Base-by-base conservation (phyloP, 2,329 filamentous ascomycete genomes). In the Aspergillus fijiensis region DNA sequence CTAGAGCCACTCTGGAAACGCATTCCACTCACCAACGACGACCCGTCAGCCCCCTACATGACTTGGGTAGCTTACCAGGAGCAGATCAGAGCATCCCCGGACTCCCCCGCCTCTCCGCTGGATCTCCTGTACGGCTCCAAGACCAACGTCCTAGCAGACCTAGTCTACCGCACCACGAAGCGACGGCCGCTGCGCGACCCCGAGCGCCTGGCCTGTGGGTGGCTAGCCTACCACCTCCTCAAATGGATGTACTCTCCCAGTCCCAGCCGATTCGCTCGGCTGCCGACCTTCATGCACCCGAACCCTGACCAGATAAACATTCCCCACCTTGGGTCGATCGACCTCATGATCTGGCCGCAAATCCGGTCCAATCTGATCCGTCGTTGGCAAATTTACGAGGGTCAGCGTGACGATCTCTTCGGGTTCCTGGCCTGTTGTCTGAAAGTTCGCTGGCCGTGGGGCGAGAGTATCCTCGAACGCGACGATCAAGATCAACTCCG, bases 61-160 rank as follows among this genome's bases (percentile, higher is more conserved):
- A 45, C 51, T 0, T 70, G 67, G 66, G 57, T 70, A 25, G 49
- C 53, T 3, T 59, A 63, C 27, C 68, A 62, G 14, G 62, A 68
- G 3, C 57, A 58, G 10, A 66, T 72, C n/a, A 49, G 51, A 4
- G 35, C 58, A 5, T 70, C 60, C 19, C 68, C 69, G 5, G 62
- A 67, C 16, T 55, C 57, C 10, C 63, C 65, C 2, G 39, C 57
- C 27, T 70, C 69, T 0, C 69, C 70, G 0, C 63, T 72, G 2
- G 69, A 71, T 14, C 51, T 72, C 5, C 51, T 72, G 1, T 70
- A 72, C 23, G 70, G 70, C 16, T 68, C 65, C 23, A 65, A 65
- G 19, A 63, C 63, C 47, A 72, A 72, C 42, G 45, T 52, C 14
- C 60, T 72, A 10, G 69, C 70, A 48, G 56, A 71, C n/a, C 57